phyloP scores from a whole-genome alignment of 2,329 filamentous ascomycete species.

The Dactylellina parvicollis region DNA sequence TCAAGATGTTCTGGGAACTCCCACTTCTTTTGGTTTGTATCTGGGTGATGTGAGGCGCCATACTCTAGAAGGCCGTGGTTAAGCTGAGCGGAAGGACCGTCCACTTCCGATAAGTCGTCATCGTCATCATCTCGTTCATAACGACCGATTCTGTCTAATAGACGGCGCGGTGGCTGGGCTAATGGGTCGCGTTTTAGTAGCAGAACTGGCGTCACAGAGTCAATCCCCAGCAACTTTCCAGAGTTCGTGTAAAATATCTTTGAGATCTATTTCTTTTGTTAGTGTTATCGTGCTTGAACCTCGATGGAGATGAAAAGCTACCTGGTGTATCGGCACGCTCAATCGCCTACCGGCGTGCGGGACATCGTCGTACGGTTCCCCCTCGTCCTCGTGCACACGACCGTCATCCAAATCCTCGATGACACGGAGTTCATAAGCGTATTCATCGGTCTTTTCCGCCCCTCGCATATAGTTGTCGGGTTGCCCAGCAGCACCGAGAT shows the following conservation, averaged over 20 bases:
- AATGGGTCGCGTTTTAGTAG: conserved; percentile 77
- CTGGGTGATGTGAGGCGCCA: conserved; percentile 57
- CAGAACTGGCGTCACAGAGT: conserved; percentile 76
- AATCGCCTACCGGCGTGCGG: conserved; percentile 72
- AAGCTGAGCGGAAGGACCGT: conserved; percentile 56
- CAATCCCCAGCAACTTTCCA: conserved; percentile 87
- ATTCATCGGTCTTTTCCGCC: conserved; percentile 69
- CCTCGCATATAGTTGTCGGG: conserved; percentile 66
- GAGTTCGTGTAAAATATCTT: conserved; percentile 95
- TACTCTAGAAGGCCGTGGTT: conserved; percentile 61
- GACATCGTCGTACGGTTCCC: conserved; percentile 72
- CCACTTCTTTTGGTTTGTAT: conserved; percentile 64
- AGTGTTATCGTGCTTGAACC: not conserved
- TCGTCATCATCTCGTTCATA: conserved; percentile 55
- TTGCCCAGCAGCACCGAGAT: conserved; percentile 60
- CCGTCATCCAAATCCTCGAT: conserved; percentile 83
- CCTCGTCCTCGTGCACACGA: conserved; percentile 73
- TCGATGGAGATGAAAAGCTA: not conserved
- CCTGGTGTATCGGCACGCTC: conserved; percentile 73
- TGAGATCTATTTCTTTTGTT: conserved; percentile 67
- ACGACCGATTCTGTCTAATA: conserved; percentile 65
- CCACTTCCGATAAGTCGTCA: conserved; percentile 58
- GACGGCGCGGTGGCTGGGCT: conserved; percentile 70
- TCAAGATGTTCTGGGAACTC: conserved; percentile 79
- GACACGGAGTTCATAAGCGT: conserved; percentile 81